Conservation (phyloP, 2,329 filamentous ascomycete species). For the Fusarium beomiforme region DNA sequence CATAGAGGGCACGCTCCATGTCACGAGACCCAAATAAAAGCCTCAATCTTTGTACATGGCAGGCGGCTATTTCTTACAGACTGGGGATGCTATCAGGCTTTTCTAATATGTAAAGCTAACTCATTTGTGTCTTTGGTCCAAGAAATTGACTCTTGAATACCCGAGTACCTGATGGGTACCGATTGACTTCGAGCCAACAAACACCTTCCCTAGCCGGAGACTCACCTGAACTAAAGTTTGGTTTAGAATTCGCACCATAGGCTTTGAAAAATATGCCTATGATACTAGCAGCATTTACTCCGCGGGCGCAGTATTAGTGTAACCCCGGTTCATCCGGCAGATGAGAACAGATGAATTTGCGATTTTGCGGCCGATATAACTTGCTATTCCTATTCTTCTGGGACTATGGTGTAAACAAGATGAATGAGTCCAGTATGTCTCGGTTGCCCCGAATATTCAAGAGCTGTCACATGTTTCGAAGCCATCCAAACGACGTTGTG, state of each 20-base stretch:
- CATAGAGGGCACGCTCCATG: no score
- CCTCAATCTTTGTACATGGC: no score
- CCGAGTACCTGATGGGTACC: not conserved
- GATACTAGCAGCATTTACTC: conserved; percentile 3
- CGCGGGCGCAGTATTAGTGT: not conserved
- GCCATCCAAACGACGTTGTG: not conserved
- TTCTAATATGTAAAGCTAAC: no score
- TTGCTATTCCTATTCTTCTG: not conserved
- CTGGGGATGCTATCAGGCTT: no score
- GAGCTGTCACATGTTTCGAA: conserved; percentile 2
- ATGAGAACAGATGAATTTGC: not conserved
- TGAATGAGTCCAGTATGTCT: not conserved
- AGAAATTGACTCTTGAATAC: not conserved
- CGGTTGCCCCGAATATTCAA: not conserved
- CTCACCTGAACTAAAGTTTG: not conserved
- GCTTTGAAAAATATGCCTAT: not conserved
- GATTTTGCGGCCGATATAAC: not conserved
- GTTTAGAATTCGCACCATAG: not conserved
- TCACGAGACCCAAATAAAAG: no score
- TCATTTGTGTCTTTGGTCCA: not conserved
- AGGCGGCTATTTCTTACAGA: no score
- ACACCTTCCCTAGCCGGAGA: not conserved
- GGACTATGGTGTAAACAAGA: no score
- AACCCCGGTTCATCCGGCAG: not conserved
- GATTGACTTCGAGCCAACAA: not conserved